A percentile compares a stretch with the other conserved stretches of the same genome.
phyloP scores from a whole-genome alignment of 768 basidiomycete genomes.

The Rhizopogon roseolus region DNA sequence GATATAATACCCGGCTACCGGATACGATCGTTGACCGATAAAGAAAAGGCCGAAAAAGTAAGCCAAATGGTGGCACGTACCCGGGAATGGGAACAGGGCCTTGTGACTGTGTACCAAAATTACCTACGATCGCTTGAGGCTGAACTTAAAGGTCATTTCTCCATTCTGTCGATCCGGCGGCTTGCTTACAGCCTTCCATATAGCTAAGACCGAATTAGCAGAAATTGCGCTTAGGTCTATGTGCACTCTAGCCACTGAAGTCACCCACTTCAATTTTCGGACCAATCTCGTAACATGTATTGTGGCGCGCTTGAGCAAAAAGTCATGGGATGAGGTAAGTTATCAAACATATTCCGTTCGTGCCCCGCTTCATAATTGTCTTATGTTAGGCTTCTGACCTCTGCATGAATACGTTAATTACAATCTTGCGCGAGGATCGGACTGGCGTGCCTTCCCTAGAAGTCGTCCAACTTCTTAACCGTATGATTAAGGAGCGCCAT shows the following conservation, averaged over 20 bases:
- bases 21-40: conserved; percentile 85
- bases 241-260: conserved; percentile 77
- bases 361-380: conserved; percentile 8
- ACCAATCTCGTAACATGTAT: conserved; percentile 88
- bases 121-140: conserved; percentile 83
- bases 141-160: conserved; percentile 70
- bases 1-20: conserved; percentile 96
- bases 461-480: conserved; percentile 82
- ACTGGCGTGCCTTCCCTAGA: conserved; percentile 83
- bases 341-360: conserved; percentile 6
- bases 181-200: conserved; percentile 8
- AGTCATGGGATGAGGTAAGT: conserved; percentile 85
- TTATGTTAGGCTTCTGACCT: conserved; percentile 69
- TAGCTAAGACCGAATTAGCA: conserved; percentile 62
- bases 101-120: conserved; percentile 82
- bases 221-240: conserved; percentile 77
- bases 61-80: conserved; percentile 87
- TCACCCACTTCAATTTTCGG: conserved; percentile 96
- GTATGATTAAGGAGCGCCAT: conserved; percentile 92
- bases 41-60: conserved; percentile 90
- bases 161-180: conserved; percentile 4
- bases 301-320: conserved; percentile 76
- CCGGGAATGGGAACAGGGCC: conserved; percentile 94
- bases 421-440: conserved; percentile 78
- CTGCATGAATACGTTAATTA: conserved; percentile 77